Evolutionary conservation across 345 rosid species (phyloP), one percentile per base, ranked within the genome.

Genomic region (Pugionium cornutum): DNA sequence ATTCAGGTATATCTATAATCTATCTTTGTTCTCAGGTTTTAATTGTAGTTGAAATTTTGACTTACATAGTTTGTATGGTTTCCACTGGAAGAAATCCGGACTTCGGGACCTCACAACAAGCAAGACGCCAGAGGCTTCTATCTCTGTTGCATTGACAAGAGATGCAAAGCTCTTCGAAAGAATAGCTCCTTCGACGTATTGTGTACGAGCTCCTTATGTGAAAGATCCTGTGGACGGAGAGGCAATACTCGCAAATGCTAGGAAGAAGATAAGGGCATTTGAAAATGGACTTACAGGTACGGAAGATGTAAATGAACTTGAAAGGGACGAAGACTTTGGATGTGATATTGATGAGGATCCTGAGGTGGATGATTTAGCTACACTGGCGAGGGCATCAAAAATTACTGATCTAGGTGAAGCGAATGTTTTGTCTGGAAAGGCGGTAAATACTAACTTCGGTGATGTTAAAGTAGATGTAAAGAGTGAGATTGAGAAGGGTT

Each of bases 101-200:
- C 96, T 95, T 47, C 86, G 99, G 57, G 98, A 95, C 80, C 81
- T 95, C 63, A 79, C 86, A 66, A 95, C 97, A 30, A 95, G 99
- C 87, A 95, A 83, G 87, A 95, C 98, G 8, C 99, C 99, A 6
- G 99, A 95, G 83, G 99, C 99, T 58, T 95, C 99, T 40, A 95
- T 95, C 62, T 95, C 99, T 51, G 99, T 95, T 76, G 99, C 99
- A 36, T 75, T 95, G 81, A 95, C 99, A 9, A 91, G 99, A 84
- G 99, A 95, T 80, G 82, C 86, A 70, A 95, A 95, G 75, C 99
- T 95, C 77, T 95, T 95, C 50, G 99, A 95, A 84, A 86, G 99
- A 80, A 86, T 91, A 74, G 99, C 99, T 71, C 99, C 99, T 72
- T 95, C 99, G 34, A 95, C 99, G 28, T 95, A 95, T 77, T 85